phyloP scores from a whole-genome alignment of 169 alveolate genomes.

The Plasmodium ovale region DNA sequence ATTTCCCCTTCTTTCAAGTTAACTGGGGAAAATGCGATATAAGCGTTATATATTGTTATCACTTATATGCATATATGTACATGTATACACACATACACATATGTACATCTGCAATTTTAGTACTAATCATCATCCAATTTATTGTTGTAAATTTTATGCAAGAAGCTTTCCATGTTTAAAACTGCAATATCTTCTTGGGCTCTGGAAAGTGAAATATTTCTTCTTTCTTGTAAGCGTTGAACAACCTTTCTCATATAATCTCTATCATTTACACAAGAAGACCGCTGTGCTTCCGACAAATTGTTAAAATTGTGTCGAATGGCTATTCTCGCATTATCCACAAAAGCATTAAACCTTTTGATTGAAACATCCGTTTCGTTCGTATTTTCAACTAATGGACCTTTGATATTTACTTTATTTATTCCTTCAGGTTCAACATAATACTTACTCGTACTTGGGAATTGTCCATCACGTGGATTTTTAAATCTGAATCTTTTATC shows the following conservation, averaged over 20 bases:
- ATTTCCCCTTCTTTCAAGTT: no score
- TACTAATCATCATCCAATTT: background rate
- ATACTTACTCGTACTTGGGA: constrained; percentile 31
- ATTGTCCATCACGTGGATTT: constrained; percentile 33
- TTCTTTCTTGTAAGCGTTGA: constrained; percentile 25
- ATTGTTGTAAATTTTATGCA: background rate
- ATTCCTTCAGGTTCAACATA: constrained; percentile 47
- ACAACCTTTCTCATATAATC: constrained; percentile 38
- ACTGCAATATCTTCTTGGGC: constrained; percentile 51
- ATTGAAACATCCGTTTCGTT: constrained; percentile 29
- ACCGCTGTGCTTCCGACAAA: constrained; percentile 22
- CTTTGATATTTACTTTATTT: constrained; percentile 48
- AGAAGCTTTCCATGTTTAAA: constrained; percentile 5
- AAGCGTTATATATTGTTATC: no score
- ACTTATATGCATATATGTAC: constrained; percentile 1
- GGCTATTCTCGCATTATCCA: constrained; percentile 36
- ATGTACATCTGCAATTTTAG: background rate
- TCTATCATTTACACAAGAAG: constrained; percentile 3
- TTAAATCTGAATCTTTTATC: background rate
- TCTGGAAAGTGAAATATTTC: constrained; percentile 14
- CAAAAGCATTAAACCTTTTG: constrained; percentile 35
- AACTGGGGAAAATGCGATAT: no score
- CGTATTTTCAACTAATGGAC: constrained; percentile 29
- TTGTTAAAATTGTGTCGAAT: background rate
- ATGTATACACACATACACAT: background rate